phyloP scores from a whole-genome alignment of 108 stramenopile species.

The Skeletonema marinoi region DNA sequence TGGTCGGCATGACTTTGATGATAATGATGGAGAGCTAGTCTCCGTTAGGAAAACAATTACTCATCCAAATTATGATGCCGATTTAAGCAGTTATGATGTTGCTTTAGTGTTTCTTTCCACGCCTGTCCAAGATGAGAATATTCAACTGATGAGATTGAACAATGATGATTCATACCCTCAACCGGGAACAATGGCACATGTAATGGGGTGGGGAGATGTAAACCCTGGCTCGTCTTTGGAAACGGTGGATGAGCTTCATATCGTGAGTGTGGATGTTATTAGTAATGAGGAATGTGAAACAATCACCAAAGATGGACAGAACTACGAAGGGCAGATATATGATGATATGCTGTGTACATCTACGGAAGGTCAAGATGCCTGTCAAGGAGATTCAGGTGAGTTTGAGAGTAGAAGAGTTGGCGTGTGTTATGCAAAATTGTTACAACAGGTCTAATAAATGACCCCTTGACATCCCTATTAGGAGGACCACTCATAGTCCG shows the following conservation, averaged over 20 bases:
- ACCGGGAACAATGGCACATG: conserved; percentile 2
- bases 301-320: background rate
- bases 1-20: background rate
- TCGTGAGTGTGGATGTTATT: conserved; percentile 13
- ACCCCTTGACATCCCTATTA: background rate
- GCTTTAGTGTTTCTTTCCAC: background rate
- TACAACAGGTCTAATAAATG: background rate
- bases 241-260: background rate
- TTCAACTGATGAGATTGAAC: background rate
- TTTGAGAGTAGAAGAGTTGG: background rate
- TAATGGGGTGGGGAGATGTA: conserved; percentile 24
- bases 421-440: background rate
- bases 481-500: background rate
- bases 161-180: background rate
- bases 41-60: background rate
- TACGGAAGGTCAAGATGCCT: background rate
- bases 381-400: conserved; percentile 6
- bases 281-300: conserved; percentile 10
- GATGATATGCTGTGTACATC: conserved; percentile 20
- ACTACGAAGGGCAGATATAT: conserved; percentile 1
- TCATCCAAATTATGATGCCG: background rate
- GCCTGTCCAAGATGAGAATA: background rate
- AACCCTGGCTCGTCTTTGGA: background rate
- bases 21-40: background rate
- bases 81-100: background rate